Percentiles rank a stretch among this genome's conserved stretches.
Conservation (phyloP, 2,329 filamentous ascomycete species). For the Hypoxylon rubiginosum region DNA sequence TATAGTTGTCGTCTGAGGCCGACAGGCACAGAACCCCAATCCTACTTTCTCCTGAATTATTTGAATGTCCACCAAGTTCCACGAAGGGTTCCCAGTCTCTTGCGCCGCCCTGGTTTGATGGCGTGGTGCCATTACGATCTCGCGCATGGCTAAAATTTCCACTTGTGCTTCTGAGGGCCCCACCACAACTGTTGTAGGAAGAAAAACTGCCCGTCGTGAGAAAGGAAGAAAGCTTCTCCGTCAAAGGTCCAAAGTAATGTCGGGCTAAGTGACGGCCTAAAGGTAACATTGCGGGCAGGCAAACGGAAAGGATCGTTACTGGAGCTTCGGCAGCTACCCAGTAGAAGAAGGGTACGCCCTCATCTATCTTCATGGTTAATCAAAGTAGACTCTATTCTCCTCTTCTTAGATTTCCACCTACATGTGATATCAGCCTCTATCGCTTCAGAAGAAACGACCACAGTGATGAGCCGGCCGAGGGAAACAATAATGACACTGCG, state of each 20-base stretch:
- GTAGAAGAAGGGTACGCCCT: conserved; percentile 1
- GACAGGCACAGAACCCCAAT: conserved; percentile 1
- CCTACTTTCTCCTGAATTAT: conserved; percentile 1
- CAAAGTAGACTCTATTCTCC: neutral
- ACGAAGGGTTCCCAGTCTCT: neutral
- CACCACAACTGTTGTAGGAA: conserved; percentile 1
- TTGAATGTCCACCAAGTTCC: neutral
- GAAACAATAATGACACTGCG: conserved; percentile 9
- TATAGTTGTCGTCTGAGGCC: conserved; percentile 3
- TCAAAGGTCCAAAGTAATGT: neutral
- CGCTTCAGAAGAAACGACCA: neutral
- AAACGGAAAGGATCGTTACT: conserved; percentile 3
- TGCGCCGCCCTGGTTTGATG: neutral
- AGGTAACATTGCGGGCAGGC: conserved; percentile 5
- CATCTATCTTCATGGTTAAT: conserved; percentile 3
- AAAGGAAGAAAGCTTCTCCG: conserved; percentile 2
- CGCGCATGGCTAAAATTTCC: conserved; percentile 1
- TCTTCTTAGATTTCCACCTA: neutral
- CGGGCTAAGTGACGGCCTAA: conserved; percentile 1
- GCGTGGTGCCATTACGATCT: neutral
- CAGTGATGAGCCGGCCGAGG: conserved; percentile 2
- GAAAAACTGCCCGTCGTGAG: conserved; percentile 2
- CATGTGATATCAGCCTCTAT: conserved; percentile 2
- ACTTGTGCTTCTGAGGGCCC: conserved; percentile 1
- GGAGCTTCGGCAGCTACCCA: conserved; percentile 9